Base-by-base conservation (phyloP, 495 filamentous ascomycete genomes). In the Aspergillus panamensis region DNA sequence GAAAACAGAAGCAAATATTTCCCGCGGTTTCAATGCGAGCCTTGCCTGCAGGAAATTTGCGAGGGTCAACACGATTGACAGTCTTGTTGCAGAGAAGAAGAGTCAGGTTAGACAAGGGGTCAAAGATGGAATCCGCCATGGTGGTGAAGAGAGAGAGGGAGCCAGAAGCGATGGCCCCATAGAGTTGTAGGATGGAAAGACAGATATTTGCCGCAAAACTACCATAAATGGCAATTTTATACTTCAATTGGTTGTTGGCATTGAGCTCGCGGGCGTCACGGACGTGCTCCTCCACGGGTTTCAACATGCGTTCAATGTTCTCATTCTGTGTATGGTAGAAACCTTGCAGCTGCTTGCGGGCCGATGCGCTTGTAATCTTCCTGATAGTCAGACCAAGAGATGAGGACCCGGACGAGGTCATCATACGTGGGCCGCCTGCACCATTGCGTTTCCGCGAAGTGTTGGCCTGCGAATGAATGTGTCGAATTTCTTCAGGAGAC, bases 111-210 rank as follows among this genome's bases (percentile, higher is more conserved):
- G 87, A 91, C 69, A 95, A 64, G 14, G 95, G 95, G 69, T 98
- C 94, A 75, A 98, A 98, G 61, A 98, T 81, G 21, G 93, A 87
- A 72, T 98, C 94, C 33, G 92, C 94, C 89, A 96, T 96, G 51
- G 95, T 98, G 7, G 94, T 96, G 79, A 97, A 96, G 49, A 98
- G 84, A 6, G 93, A 97, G 39, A 97, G 81, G 6, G 91, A 96
- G 19, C 86, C 84, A 2, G 91, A 96, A 1, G 90, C 85, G 32
- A 88, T 81, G 50, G 94, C 94, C 31, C 85, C 94, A 73, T 96
- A 98, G 39, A 97, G 73, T 65, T 98, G 94, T 4, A 98, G 77
- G 7, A 81, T 73, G 7, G 91, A 83, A 3, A 98, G 80, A 35
- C 88, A 50, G 32, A 96, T 66, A 67, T 97, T 98, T 44, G 92